Evolutionary conservation across 345 rosid genomes (phyloP), one percentile per base, ranked within the genome.

Genomic region (Eutrema japonicum): DNA sequence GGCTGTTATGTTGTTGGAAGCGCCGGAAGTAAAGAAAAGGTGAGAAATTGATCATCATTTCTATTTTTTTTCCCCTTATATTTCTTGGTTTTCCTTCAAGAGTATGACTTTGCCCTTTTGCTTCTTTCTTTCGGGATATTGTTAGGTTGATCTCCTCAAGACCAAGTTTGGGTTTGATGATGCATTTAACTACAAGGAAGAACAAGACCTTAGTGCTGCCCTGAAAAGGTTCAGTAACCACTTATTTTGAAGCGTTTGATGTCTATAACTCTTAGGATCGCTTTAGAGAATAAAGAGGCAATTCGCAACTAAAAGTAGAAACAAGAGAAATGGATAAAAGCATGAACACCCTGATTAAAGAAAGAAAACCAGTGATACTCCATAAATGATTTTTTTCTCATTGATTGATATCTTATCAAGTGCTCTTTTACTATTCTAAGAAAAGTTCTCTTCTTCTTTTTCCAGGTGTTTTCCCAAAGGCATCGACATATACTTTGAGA

Each of bases 171-270:
- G 94, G 47, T 88, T 88, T 73, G 83, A 90, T 65, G 92, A 79
- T 29, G 92, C 92, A 75, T 87, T 88, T 80, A 88, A 90, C 82
- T 88, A 90, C 72, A 90, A 90, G 63, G 90, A 86, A 56, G 89
- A 88, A 55, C 51, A 40, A 16, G 77, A 87, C 70, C 76, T 83
- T 37, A 78, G 52, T 71, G 88, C 80, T 45, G 87, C 90, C 43
- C 53, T 88, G 62, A 86, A 85, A 73, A 85, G 90, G 96, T 88
- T 47, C 5, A 51, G 11, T 40, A 57, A 56, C 49, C 43, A 29
- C 41, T 16, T 63, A 36, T n/a, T 35, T n/a, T 6, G 4, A 45
- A 65, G 35, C 26, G 9, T 72, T 14, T 64, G 36, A 42, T 64
- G 64, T 64, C 35, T 46, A 26, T 55, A 22, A 33, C 10, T 45